Base-by-base conservation (phyloP, 768 basidiomycete genomes). In the Trichaptum fuscoviolaceum region DNA sequence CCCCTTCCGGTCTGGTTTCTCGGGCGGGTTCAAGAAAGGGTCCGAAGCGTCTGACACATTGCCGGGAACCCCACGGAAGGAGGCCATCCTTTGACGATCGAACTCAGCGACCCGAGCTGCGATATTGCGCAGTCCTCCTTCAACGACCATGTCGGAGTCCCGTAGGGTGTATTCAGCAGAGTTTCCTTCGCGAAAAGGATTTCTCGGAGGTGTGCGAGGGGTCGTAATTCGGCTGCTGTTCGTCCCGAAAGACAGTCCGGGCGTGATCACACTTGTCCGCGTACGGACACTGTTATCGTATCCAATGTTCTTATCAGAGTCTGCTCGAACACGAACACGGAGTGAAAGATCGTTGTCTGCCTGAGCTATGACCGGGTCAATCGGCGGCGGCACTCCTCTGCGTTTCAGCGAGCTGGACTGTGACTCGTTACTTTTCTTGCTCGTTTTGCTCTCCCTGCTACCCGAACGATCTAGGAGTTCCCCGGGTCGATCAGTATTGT, bases 21-120 rank as follows among this genome's bases (percentile, higher is more conserved):
- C 42, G 15, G 20, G 42, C 3, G 20, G 15, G 42, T 20, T 52
- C 42, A 52, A 12, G 12, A 20, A 20, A 12, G 42, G 20, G 42
- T 52, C 42, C 20, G 42, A 2, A 6, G 42, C 20, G 2, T 20
- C 15, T 6, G 42, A 12, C 15, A 12, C 57, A 34, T 57, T 52
- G 2, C 42, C 42, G 15, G 42, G 42, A 20, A 52, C 42, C 20
- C 64, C 57, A 17, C 64, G 64, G 52, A 65, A 58, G 10, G n/a
- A 58, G 7, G 64, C 52, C 34, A 65, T 36, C 20, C 63, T 26
- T n/a, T 61, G 26, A 2, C 60, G 60, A 18, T 61, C 26, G 12
- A 15, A 35, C n/a, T 61, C 60, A 17, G 25, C 60, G 34, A 61
- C 25, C 4, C 34, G 60, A 3, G 60, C 60, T n/a, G 25, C 60